Evolutionary conservation across 2,329 filamentous ascomycete genomes (phyloP), one percentile per base, ranked within the genome.

Genomic region (Sporothrix euskadiensis): DNA sequence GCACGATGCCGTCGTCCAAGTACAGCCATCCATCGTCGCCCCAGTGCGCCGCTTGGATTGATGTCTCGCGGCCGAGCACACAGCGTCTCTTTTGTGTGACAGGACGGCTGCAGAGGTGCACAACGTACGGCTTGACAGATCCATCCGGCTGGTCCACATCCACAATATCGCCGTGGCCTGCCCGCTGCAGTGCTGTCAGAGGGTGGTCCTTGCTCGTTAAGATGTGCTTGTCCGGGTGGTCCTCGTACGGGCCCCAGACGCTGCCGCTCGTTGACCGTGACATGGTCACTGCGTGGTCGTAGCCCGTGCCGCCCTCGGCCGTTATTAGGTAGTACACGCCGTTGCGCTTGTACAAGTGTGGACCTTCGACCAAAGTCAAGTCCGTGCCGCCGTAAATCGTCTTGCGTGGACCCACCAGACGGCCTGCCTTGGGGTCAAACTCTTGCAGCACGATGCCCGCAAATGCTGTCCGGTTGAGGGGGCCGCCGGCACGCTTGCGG

Each of bases 161-260:
- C 49, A 77, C 88, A 86, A 90, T 0, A 80, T 84, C 1, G 83
- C 85, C 83, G 73, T 86, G 84, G 0, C 84, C 86, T 14, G 88
- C 86, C 65, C 86, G 81, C 78, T 88, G 87, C 7, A 88, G 79
- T 0, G 86, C 83, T 0, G 83, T 83, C 19, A 82, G 81, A 0
- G 86, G 86, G 4, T 83, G 77, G 72, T 88, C 83, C 77, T 86
- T 87, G 47, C 85, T 83, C 0, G 85, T 87, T 63, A 90, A 80
- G 57, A 91, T 83, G 63, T 89, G 83, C 72, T 88, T 88, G 65
- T 86, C 80, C 0, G 89, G 88, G 52, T 89, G 88, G 0, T 84
- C 79, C 76, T 90, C 87, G 80, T 90, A 92, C 0, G 89, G 89
- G 0, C 90, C 90, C 82, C 87, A 88, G 73, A 89, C 79, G 54